Conservation (phyloP, 1,284 basidiomycete genomes). For the Cryptococcus sp. region DNA sequence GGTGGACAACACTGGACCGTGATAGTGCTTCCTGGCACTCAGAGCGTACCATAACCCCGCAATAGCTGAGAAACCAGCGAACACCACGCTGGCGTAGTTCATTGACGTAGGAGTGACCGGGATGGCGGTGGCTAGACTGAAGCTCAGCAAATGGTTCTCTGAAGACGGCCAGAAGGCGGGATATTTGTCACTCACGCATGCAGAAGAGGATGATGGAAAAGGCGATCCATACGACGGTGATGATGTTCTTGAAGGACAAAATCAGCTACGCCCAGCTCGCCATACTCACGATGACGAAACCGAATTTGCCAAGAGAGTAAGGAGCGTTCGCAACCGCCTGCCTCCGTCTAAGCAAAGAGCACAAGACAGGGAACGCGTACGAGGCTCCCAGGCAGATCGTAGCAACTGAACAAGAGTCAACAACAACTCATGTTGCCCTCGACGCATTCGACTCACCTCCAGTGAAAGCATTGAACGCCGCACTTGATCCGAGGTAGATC, state of each 20-base stretch:
- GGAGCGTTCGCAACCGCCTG: slow-evolving; percentile 47
- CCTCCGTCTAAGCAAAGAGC: slow-evolving; percentile 48
- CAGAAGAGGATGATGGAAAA: slow-evolving; percentile 55
- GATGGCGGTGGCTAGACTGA: slow-evolving; percentile 44
- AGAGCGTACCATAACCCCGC: slow-evolving; percentile 50
- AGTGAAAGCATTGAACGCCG: slow-evolving; percentile 47
- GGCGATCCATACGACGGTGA: slow-evolving; percentile 54
- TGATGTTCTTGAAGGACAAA: slow-evolving; percentile 41
- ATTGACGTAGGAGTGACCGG: slow-evolving; percentile 51
- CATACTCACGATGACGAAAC: slow-evolving; percentile 42
- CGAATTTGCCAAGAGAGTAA: slow-evolving; percentile 53
- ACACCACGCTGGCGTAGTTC: slow-evolving; percentile 54
- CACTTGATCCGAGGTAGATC: slow-evolving; percentile 49
- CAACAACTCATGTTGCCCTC: not conserved
- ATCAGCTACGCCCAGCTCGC: not conserved
- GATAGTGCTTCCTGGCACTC: slow-evolving; percentile 41
- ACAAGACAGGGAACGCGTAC: slow-evolving; percentile 54
- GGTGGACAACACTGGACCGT: slow-evolving; percentile 31
- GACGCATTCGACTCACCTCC: slow-evolving; percentile 28
- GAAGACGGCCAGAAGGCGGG: not conserved
- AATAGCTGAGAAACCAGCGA: slow-evolving; percentile 48
- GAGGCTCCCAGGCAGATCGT: slow-evolving; percentile 49
- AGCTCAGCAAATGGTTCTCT: not conserved
- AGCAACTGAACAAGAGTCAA: slow-evolving; percentile 26
- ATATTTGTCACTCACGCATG: slow-evolving; percentile 44